A percentile compares a stretch with the other conserved stretches of the same genome.
phyloP scores from a whole-genome alignment of 2,329 filamentous ascomycete species.

The Zasmidium angulare region DNA sequence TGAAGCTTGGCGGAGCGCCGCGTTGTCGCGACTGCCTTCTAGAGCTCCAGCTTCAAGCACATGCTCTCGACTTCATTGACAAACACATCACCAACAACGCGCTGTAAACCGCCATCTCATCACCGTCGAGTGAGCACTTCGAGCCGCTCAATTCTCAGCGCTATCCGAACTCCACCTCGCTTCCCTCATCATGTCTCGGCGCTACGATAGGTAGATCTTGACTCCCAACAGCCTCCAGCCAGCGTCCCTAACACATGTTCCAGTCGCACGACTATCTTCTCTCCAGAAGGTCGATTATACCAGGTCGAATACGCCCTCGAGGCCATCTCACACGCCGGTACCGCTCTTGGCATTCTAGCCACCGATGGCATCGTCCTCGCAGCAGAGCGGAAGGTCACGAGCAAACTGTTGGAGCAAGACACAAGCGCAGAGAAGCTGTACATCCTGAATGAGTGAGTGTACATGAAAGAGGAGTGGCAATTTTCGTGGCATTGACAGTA shows the following conservation, averaged over 20 bases:
- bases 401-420: slow-evolving; percentile 98
- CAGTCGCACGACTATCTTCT: slow-evolving; percentile 88
- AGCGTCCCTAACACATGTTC: slow-evolving; percentile 3
- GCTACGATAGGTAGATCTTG: slow-evolving; percentile 32
- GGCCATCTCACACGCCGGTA: slow-evolving; percentile 97
- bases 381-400: slow-evolving; percentile 97
- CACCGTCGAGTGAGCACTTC: background rate
- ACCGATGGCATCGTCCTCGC: slow-evolving; percentile 98
- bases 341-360: slow-evolving; percentile 91
- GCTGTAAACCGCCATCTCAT: background rate
- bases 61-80: slow-evolving; percentile 1
- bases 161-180: background rate
- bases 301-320: slow-evolving; percentile 99
- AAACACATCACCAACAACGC: background rate
- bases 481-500: slow-evolving; percentile 9
- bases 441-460: slow-evolving; percentile 88
- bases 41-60: slow-evolving; percentile 9
- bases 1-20: background rate
- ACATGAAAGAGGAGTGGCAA: background rate
- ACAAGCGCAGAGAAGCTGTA: slow-evolving; percentile 99
- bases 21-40: slow-evolving; percentile 6
- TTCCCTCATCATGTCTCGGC: slow-evolving; percentile 32
- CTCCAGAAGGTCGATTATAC: slow-evolving; percentile 95
- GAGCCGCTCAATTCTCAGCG: background rate
- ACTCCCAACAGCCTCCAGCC: slow-evolving; percentile 1